These are phyloP conservation scores for Monilinia vaccinii-corymbosi DNA, from an alignment of 2,329 filamentous ascomycete genomes.

Conservation along the genomic window DNA sequence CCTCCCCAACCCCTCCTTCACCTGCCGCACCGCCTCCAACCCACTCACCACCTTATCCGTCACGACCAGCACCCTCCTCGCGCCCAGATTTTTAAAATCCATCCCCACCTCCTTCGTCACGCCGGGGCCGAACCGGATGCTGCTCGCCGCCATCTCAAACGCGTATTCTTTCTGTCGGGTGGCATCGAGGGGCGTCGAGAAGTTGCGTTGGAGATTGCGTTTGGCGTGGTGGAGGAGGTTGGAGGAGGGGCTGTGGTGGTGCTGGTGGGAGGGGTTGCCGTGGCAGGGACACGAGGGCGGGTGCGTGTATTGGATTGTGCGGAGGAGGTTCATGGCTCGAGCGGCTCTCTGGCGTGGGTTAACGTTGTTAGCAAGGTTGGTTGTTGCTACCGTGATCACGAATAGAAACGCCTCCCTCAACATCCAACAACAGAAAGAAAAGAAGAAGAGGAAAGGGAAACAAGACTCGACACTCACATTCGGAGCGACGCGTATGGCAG, in stretches of 20 bases:
- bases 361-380: slow-evolving; percentile 1
- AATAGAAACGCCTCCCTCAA: not conserved
- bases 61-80: slow-evolving; percentile 81
- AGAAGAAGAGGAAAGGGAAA: not conserved
- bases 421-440: not conserved
- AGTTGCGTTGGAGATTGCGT: slow-evolving; percentile 39
- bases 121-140: slow-evolving; percentile 87
- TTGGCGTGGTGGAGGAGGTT: slow-evolving; percentile 35
- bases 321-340: slow-evolving; percentile 63
- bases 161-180: slow-evolving; percentile 86
- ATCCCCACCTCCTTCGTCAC: slow-evolving; percentile 95
- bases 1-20: slow-evolving; percentile 65
- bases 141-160: slow-evolving; percentile 96
- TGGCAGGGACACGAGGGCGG: slow-evolving; percentile 88
- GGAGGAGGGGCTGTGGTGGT: slow-evolving; percentile 39
- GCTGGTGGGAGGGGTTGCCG: slow-evolving; percentile 74
- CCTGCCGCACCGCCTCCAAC: slow-evolving; percentile 83
- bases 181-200: slow-evolving; percentile 68
- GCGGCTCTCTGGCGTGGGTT: slow-evolving; percentile 39
- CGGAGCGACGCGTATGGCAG: slow-evolving; percentile 8
- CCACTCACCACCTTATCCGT: slow-evolving; percentile 77
- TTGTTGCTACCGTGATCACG: not conserved
- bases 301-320: slow-evolving; percentile 85
- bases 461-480: slow-evolving; percentile 17
- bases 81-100: slow-evolving; percentile 89